Evolutionary conservation across 2,329 filamentous ascomycete species (phyloP), one percentile per base, ranked within the genome.

Genomic region (Massarina eburnea): DNA sequence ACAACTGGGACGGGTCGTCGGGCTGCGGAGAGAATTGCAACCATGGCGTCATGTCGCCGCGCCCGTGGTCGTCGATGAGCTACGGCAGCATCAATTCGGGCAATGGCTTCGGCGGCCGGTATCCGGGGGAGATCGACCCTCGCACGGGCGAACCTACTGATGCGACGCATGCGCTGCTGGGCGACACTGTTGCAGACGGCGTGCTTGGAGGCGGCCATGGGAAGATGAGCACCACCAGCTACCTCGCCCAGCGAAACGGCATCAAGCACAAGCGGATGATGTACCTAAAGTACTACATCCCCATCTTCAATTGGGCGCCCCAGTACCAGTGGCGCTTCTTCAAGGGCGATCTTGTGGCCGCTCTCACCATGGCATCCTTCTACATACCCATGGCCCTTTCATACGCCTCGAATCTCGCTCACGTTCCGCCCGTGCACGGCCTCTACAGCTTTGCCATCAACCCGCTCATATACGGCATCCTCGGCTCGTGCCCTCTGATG

Each of bases 321-420:
- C 89, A 96, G 72, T 99, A 99, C 71, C 83, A 81, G 58, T 85
- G 83, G 80, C 81, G 83, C 3, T 96, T 89, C 71, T 71, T 97
- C 38, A 83, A 86, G 58, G 94, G 94, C 38, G 94, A 99, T 70
- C 73, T 97, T 15, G 77, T 95, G 12, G 87, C 92, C 8, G 91
- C 92, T 39, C 70, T 97, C 52, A 97, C 94, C n/a, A 86, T 99
- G 75, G 89, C 92, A n/a, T 96, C 91, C 20, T 94, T 99, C 74
- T 99, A 99, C 70, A 87, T 99, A 29, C 94, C 94, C 41, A 96
- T 99, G 91, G 88, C 91, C 0, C 80, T 99, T 12, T 97, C 94
- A 0, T 86, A 95, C 54, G 91, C 94, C 44, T 84, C 89, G 32
- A 97, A 97, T 64, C 83, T 99, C 33, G 91, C 88, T 5, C 94